These are phyloP conservation scores for Fulvia fulva DNA, from an alignment of 2,329 filamentous ascomycete genomes.

Conservation along the genomic window DNA sequence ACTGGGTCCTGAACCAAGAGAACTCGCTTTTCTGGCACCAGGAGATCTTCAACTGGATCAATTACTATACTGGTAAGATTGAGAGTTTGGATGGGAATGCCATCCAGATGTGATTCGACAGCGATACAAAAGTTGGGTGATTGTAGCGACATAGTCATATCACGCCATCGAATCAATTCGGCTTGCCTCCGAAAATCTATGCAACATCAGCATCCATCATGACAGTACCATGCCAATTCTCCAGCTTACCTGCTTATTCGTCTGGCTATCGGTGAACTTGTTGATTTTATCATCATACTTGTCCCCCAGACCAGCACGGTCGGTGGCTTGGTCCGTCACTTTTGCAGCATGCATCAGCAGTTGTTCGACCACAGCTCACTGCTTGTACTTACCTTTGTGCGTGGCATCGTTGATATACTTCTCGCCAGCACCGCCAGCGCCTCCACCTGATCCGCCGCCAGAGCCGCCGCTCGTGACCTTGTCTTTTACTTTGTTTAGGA, in stretches of 20 bases:
- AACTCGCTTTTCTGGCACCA: constrained; percentile 24
- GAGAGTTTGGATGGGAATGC: constrained; percentile 18
- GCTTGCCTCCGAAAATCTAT: not conserved
- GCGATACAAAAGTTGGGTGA: too few species aligned
- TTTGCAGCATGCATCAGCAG: not conserved
- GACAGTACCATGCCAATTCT: not conserved
- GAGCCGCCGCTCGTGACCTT: constrained; percentile 14
- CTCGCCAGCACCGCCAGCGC: constrained; percentile 16
- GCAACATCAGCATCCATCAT: not conserved
- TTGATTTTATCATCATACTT: constrained; percentile 27
- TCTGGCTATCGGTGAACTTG: constrained; percentile 23
- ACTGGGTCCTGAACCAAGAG: constrained; percentile 20
- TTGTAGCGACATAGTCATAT: too few species aligned
- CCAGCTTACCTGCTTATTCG: constrained; percentile 23
- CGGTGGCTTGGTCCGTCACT: constrained; percentile 22
- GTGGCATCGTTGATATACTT: constrained; percentile 16
- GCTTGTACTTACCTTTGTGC: constrained; percentile 7
- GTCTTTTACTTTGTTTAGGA: constrained; percentile 25
- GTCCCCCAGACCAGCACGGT: constrained; percentile 20
- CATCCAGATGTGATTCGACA: constrained; percentile 7
- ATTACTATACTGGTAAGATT: constrained; percentile 23
- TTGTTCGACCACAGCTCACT: not conserved
- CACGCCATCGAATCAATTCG: too few species aligned
- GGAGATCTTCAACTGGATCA: constrained; percentile 25
- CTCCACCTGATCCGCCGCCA: constrained; percentile 12